Evolutionary conservation across 495 filamentous ascomycete genomes (phyloP).

Genomic region (Penicillium lagena): DNA sequence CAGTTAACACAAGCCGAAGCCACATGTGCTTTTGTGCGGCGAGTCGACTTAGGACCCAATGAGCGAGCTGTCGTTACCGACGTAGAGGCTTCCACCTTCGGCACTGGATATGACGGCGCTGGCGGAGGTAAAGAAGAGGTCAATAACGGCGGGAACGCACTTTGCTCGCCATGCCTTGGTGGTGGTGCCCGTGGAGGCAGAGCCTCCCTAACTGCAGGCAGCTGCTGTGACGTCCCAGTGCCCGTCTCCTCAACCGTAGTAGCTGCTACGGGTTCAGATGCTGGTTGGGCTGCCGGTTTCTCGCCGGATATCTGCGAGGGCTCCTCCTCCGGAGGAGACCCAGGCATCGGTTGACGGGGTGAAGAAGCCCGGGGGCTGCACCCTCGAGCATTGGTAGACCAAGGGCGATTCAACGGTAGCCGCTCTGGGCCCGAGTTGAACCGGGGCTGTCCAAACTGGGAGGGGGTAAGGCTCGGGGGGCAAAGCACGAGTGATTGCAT

Average conservation of each 20-base stretch:
- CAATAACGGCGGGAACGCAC: slow-evolving; percentile 19
- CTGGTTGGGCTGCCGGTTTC: slow-evolving; percentile 40
- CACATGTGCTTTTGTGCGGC: slow-evolving; percentile 91
- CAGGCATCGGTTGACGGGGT: slow-evolving; percentile 82
- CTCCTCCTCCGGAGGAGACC: slow-evolving; percentile 57
- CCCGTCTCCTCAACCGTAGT: slow-evolving; percentile 8
- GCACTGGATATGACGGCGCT: slow-evolving; percentile 22
- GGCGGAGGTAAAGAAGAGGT: slow-evolving; percentile 12
- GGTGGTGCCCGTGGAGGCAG: slow-evolving; percentile 17
- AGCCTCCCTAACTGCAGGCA: slow-evolving; percentile 12
- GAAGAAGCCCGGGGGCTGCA: slow-evolving; percentile 58
- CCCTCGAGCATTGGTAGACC: slow-evolving; percentile 62
- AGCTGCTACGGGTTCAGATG: slow-evolving; percentile 27
- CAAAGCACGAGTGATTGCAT: slow-evolving; percentile 47
- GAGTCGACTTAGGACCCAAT: slow-evolving; percentile 55
- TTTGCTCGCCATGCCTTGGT: slow-evolving; percentile 22
- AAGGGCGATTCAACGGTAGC: slow-evolving; percentile 63
- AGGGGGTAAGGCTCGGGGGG: slow-evolving; percentile 34
- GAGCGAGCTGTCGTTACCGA: slow-evolving; percentile 21
- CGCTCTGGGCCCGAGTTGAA: slow-evolving; percentile 53
- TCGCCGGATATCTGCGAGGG: slow-evolving; percentile 55
- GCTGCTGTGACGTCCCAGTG: slow-evolving; percentile 12
- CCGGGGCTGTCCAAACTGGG: slow-evolving; percentile 36
- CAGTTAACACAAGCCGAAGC: slow-evolving; percentile 96
- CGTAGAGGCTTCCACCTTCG: slow-evolving; percentile 16